phyloP scores from a whole-genome alignment of 176 grass and related monocot genomes.

The Carex pumila region DNA sequence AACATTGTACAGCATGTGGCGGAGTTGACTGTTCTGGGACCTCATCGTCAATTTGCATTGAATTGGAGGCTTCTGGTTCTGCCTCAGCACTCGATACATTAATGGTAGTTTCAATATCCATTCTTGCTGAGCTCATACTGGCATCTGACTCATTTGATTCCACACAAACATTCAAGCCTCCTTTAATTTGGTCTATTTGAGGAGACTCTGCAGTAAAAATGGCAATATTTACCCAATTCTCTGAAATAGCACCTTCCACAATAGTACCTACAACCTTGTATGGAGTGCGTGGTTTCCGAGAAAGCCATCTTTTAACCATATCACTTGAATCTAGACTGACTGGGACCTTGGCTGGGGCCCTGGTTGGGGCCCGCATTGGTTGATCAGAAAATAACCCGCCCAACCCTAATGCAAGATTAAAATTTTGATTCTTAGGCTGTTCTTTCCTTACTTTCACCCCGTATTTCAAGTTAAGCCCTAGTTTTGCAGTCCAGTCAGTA shows the following conservation, averaged over 20 bases:
- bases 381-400: slow-evolving; percentile 43
- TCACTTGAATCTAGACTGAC: slow-evolving; percentile 27
- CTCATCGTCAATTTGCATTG: slow-evolving; percentile 7
- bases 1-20: slow-evolving; percentile 24
- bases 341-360: slow-evolving; percentile 18
- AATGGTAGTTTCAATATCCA: not conserved
- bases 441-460: slow-evolving; percentile 84
- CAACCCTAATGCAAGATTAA: slow-evolving; percentile 49
- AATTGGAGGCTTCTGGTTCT: slow-evolving; percentile 1
- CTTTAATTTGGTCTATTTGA: slow-evolving; percentile 19
- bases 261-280: slow-evolving; percentile 55
- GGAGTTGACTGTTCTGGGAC: not conserved
- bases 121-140: slow-evolving; percentile 3
- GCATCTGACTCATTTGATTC: not conserved
- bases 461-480: slow-evolving; percentile 88
- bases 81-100: not conserved
- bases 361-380: not conserved
- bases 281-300: slow-evolving; percentile 63
- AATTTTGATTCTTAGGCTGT: slow-evolving; percentile 44
- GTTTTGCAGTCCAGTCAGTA: slow-evolving; percentile 76
- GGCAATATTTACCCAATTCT: slow-evolving; percentile 20
- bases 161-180: slow-evolving; percentile 25
- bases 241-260: slow-evolving; percentile 18
- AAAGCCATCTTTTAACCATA: slow-evolving; percentile 80
- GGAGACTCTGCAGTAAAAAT: slow-evolving; percentile 23